Base-by-base conservation (phyloP, 306 rosid genomes). In the Vachellia collinsii region DNA sequence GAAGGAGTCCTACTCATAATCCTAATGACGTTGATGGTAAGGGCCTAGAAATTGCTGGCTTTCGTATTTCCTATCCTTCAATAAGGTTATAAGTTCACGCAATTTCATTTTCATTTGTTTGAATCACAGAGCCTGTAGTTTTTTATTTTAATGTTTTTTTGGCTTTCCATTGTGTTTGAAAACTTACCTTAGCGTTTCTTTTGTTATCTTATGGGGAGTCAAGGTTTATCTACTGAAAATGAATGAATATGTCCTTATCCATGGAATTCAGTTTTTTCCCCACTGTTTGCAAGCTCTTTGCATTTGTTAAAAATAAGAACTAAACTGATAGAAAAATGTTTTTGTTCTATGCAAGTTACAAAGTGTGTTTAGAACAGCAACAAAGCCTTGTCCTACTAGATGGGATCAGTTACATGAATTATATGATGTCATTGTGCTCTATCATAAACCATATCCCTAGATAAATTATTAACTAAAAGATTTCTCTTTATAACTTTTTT, bases 21-120 rank as follows among this genome's bases (percentile, higher is more conserved):
- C 46, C 77, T 36, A 63, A 47, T 20, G 93, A 75, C 43, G 78
- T 87, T 66, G 93, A 85, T 70, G 88, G 99, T 95, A 82, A 81
- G 90, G 41, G 41, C 79, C 64, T 78, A 36, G 6, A n/a, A n/a
- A 6, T 46, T 75, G 36, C 43, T 77, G 62, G 5, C 46, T 25
- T 56, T 61, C 37, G 62, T 74, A 53, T 56, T 83, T 48, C 72
- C 11, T 69, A 37, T 34, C 36, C 36, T 76, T 82, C 66, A 81
- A 56, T 44, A 58, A 66, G 64, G 62, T 7, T 50, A 62, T 43
- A 78, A 67, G 38, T 38, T 68, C 46, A 4, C 51, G 65, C 22
- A 42, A 29, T 79, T 70, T 74, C 37, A 37, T 19, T 74, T 19
- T 51, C 51, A 38, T 54, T 74, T 17, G 48, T 19, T 34, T 34